Percentiles rank a stretch among this genome's conserved stretches.
These are phyloP conservation scores for Serendipita sp. DNA, from an alignment of 768 basidiomycete species.

Conservation along the genomic window DNA sequence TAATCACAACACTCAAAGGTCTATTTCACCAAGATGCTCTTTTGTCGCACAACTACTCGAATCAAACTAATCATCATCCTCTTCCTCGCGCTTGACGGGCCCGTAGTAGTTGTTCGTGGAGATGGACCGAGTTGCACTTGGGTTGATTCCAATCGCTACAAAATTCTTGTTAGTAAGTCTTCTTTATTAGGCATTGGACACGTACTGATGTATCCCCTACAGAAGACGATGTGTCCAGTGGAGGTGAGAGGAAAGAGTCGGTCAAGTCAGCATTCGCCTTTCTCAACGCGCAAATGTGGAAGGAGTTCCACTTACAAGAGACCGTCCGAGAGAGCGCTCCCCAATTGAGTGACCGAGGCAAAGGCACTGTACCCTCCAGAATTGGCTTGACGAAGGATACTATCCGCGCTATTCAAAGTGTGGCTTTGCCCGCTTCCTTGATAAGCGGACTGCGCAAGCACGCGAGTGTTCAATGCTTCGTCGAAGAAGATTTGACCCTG, in stretches of 20 bases:
- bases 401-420: conserved; percentile 19
- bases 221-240: too few relatives aligned
- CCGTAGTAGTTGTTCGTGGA: conserved; percentile 2
- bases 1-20: too few relatives aligned
- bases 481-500: conserved; percentile 25
- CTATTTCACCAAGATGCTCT: too few relatives aligned
- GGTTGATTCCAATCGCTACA: background rate
- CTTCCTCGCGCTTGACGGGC: background rate
- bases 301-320: background rate
- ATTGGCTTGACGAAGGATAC: conserved; percentile 15
- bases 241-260: too few relatives aligned
- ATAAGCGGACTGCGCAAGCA: conserved; percentile 18
- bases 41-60: too few relatives aligned
- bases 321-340: background rate
- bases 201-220: too few relatives aligned
- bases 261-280: too few relatives aligned
- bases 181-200: too few relatives aligned
- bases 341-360: background rate
- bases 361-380: conserved; percentile 18
- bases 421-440: conserved; percentile 16
- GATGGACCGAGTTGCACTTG: background rate
- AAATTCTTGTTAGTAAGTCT: background rate
- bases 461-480: conserved; percentile 19
- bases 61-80: background rate
- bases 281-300: too few relatives aligned